Base-by-base conservation (phyloP, 1,139 yeast species). In the Spathaspora sp. region DNA sequence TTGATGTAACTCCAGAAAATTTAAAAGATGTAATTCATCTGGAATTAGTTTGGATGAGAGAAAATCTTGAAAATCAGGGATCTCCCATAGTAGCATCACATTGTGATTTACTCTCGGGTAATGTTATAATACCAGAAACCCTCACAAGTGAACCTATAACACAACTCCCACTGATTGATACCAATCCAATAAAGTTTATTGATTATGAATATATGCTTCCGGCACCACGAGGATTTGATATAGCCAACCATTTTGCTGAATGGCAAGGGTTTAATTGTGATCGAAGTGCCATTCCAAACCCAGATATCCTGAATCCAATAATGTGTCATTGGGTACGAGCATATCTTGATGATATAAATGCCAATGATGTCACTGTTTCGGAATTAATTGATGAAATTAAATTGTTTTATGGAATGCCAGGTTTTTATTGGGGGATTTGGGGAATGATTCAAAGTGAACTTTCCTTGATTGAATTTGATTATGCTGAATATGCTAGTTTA, bases 351-450 rank as follows among this genome's bases (percentile, higher is more conserved):
- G 62, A 71, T 37, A 51, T 54, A 5, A 43, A 63, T 37, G 72
- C 69, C 1, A 29, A 60, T 8, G 45, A 51, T 3, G 60, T 58
- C 18, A 61, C 60, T 41, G 60, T 74, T 1, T 54, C 59, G 23
- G 50, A 44, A 0, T 56, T 86, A 36, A 77, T 86, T 31, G 64
- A 70, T 17, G 91, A 86, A 61, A 74, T 86, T 20, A 65, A 71
- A 7, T 63, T 74, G 5, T 85, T 80, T 69, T 86, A 84, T 68
- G 95, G 95, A 0, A 68, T 86, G 65, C 95, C 95, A 0, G 95
- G 95, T 1, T 83, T 86, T 56, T 86, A 84, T 63, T 86, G 95
- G 95, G 93, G 93, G 2, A 74, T 86, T 11, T 87, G 95, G 95
- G 83, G 91, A 1, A 84, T 83, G 54, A 85, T 87, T 48, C 95